These are phyloP conservation scores for Jimgerdemannia flammicorona DNA, from an alignment of 192 early-diverging fungal species.

Conservation along the genomic window DNA sequence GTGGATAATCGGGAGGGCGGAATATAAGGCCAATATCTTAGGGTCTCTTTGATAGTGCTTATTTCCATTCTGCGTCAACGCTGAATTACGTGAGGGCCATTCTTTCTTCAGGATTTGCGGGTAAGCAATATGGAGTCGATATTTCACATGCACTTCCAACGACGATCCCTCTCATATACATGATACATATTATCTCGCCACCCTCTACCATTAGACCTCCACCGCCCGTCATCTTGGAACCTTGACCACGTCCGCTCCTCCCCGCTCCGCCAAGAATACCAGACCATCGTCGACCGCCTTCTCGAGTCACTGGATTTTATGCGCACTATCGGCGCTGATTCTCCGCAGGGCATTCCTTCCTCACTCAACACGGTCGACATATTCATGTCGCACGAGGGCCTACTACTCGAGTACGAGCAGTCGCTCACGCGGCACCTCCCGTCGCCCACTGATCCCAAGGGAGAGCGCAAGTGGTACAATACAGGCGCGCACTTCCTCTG, in stretches of 20 bases:
- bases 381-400: constrained; percentile 94
- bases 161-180: no score
- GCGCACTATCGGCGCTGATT: constrained; percentile 87
- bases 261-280: constrained; percentile 80
- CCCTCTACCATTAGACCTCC: constrained; percentile 59
- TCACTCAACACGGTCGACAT: constrained; percentile 82
- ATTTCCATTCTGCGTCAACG: constrained; percentile 97
- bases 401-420: constrained; percentile 91
- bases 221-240: constrained; percentile 87
- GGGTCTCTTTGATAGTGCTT: constrained; percentile 50
- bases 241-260: constrained; percentile 83
- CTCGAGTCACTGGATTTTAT: constrained; percentile 92
- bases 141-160: background rate
- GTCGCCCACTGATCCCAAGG: constrained; percentile 33
- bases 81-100: constrained; percentile 92
- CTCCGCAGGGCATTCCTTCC: constrained; percentile 18
- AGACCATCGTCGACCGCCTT: constrained; percentile 82
- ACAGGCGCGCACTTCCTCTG: constrained; percentile 95
- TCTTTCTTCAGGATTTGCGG: constrained; percentile 77
- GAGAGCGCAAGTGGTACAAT: constrained; percentile 78
- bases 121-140: constrained; percentile 13
- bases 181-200: background rate
- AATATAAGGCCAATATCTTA: no score
- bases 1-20: no score
- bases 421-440: constrained; percentile 69